These are phyloP conservation scores for Hymenoscyphus infarciens DNA, from an alignment of 2,329 filamentous ascomycete genomes.

Conservation along the genomic window DNA sequence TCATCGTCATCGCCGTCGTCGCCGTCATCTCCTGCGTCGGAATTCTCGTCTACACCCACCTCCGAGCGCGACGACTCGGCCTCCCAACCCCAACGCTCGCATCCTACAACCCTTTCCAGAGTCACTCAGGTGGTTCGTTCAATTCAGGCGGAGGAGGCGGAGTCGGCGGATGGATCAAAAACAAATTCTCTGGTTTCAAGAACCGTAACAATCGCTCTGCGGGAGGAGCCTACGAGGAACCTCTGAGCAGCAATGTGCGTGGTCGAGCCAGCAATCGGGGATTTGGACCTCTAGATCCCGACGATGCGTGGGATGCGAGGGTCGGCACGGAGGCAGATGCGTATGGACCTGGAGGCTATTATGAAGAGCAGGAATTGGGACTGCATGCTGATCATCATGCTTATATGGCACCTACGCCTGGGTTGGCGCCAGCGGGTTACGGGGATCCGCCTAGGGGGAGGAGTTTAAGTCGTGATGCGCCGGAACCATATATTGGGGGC, in stretches of 20 bases:
- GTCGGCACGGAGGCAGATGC: constrained; percentile 70
- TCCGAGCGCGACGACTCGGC: constrained; percentile 69
- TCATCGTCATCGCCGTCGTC: constrained; percentile 68
- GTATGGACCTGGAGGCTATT: constrained; percentile 60
- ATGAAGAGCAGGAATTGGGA: constrained; percentile 74
- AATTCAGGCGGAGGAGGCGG: constrained; percentile 49
- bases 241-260: constrained; percentile 39
- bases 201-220: constrained; percentile 64
- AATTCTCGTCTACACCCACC: constrained; percentile 69
- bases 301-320: constrained; percentile 81
- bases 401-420: constrained; percentile 49
- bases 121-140: constrained; percentile 40
- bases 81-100: constrained; percentile 66
- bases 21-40: constrained; percentile 53
- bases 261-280: constrained; percentile 48
- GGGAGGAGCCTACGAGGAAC: constrained; percentile 66
- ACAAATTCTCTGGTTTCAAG: constrained; percentile 60
- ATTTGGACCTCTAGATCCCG: constrained; percentile 70
- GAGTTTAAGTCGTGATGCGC: constrained; percentile 45
- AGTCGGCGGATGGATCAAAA: constrained; percentile 68
- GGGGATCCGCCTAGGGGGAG: constrained; percentile 40
- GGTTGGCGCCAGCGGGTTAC: constrained; percentile 37
- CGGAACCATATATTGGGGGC: constrained; percentile 37
- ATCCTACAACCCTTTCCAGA: constrained; percentile 67
- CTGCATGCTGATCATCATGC: constrained; percentile 38